Percentiles rank a stretch among this genome's conserved stretches.
These are phyloP conservation scores for Ramularia endophylla DNA, from an alignment of 2,329 filamentous ascomycete species.

Conservation along the genomic window DNA sequence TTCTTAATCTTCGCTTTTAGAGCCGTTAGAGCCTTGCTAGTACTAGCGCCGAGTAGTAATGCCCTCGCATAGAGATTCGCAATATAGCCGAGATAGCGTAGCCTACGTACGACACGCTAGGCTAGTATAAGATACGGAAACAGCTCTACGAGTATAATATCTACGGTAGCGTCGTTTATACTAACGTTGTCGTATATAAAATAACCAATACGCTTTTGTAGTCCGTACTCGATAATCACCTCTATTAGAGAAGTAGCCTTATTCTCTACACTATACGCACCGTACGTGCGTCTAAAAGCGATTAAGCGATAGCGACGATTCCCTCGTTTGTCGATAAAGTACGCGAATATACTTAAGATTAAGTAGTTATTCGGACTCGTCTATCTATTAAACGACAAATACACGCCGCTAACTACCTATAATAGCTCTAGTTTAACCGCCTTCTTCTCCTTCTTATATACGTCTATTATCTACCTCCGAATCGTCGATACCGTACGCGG, in stretches of 20 bases:
- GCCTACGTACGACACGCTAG: not conserved
- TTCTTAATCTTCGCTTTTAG: no score
- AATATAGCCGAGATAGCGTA: not conserved
- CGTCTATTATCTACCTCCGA: not conserved
- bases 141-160: not conserved
- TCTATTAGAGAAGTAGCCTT: not conserved
- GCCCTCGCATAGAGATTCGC: not conserved
- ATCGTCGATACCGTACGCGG: not conserved
- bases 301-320: not conserved
- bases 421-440: not conserved
- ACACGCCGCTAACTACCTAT: not conserved
- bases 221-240: not conserved
- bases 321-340: not conserved
- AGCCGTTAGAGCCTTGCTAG: not conserved
- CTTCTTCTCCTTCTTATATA: not conserved
- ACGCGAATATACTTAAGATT: not conserved
- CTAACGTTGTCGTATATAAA: not conserved
- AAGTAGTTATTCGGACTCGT: constrained; percentile 1
- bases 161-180: not conserved
- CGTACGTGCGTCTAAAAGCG: not conserved
- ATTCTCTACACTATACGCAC: not conserved
- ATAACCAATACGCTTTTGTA: not conserved
- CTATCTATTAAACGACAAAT: not conserved
- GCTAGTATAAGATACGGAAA: not conserved
- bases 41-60: not conserved